Base-by-base conservation (phyloP, 2,329 filamentous ascomycete genomes). In the Clonostachys rosea region DNA sequence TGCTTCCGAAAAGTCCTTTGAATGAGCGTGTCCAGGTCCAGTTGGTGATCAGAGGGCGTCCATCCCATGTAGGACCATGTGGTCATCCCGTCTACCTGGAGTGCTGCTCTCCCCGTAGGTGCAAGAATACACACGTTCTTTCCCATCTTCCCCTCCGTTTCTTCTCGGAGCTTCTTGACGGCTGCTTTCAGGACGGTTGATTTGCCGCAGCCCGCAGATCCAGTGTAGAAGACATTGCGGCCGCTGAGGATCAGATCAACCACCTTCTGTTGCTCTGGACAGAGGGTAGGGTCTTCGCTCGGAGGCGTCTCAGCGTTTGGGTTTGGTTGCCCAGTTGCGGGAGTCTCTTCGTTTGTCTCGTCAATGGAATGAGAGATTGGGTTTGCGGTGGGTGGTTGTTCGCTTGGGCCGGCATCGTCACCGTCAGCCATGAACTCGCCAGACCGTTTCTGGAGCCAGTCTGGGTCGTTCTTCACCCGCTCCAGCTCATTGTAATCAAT, bases 161-260 rank as follows among this genome's bases (percentile, higher is more conserved):
- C 20, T 20, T 2, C 20, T 13, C 36, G 5, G 2, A 62, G 48
- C 30, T 17, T 50, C 18, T 42, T 20, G 1, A 59, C 52, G 1
- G 56, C 56, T 6, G 52, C 53, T 24, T 55, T 56, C 1, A 62
- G 34, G 2, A 57, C 57, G 3, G 57, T 60, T 0, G 59, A 63
- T 16, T 63, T 63, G 5, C 59, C 60, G 5, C 51, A 59, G 1
- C 82, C 82, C 13, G 81, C 83, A 1, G 78, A 80, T 9, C 83
- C 82, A 0, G 81, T 85, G 53, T 79, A 85, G 56, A 85, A 86
- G 10, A 85, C 76, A 46, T 85, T 85, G 2, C 56, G 51, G 0
- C 79, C 76, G 4, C 61, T 63, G 5, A 70, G 49, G 24, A 83
- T 79, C 1, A 78, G 60, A 2, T 79, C 62, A 14, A 62, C 30